Evolutionary conservation across 805 yeast species (phyloP).

Genomic region (Candida adriatica): DNA sequence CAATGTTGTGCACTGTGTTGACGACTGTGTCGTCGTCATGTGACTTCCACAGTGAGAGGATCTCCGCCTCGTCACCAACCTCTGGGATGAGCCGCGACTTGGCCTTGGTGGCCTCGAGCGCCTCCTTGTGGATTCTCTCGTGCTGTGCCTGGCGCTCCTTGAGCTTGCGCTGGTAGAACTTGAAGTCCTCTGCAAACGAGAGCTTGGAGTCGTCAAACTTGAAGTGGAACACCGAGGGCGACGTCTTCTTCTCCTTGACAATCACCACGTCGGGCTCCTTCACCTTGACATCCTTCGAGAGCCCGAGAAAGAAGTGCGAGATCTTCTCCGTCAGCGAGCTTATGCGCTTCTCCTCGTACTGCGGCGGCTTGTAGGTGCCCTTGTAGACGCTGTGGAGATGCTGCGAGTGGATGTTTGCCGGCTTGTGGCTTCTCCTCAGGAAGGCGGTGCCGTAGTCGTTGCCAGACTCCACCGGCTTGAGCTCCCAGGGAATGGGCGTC

Average conservation of each 20-base stretch:
- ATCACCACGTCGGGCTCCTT: constrained; percentile 11
- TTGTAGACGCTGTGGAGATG: constrained; percentile 28
- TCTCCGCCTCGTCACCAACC: constrained; percentile 20
- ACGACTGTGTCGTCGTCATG: constrained; percentile 22
- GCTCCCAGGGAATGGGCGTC: constrained; percentile 20
- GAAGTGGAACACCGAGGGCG: constrained; percentile 16
- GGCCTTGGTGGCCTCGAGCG: constrained; percentile 25
- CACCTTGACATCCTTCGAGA: constrained; percentile 1
- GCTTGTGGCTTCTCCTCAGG: constrained; percentile 3
- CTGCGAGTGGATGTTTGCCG: constrained; percentile 10
- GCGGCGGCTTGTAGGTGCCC: constrained; percentile 31
- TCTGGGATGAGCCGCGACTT: constrained; percentile 22
- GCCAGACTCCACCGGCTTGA: constrained; percentile 1
- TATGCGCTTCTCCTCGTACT: constrained; percentile 7
- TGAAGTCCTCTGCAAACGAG: constrained; percentile 30
- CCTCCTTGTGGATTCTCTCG: constrained; percentile 29
- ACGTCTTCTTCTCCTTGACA: constrained; percentile 15
- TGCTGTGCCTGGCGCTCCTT: constrained; percentile 34
- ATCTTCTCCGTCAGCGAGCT: constrained; percentile 5
- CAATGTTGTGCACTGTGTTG: constrained; percentile 38
- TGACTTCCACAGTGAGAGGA: constrained; percentile 24
- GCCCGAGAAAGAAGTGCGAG: constrained; percentile 2
- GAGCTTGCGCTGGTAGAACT: constrained; percentile 37
- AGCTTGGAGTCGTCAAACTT: constrained; percentile 23
- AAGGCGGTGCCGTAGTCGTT: constrained; percentile 32